A percentile compares a stretch with the other conserved stretches of the same genome.
These are phyloP conservation scores for Tuber melanosporum DNA, from an alignment of 495 filamentous ascomycete genomes.

Conservation along the genomic window DNA sequence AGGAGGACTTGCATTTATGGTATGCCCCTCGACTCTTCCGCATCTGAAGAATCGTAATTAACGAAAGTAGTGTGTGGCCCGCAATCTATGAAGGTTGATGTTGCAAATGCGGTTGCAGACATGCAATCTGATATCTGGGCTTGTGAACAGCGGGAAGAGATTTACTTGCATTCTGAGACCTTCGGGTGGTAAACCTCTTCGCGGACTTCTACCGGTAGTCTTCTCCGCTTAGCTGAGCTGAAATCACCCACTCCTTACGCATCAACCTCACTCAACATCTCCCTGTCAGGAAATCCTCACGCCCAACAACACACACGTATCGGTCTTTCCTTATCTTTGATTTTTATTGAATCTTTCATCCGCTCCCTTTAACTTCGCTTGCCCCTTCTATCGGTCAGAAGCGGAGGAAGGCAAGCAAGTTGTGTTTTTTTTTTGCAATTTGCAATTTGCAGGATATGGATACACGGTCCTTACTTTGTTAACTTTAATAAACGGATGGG, in stretches of 20 bases:
- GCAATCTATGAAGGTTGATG: slow-evolving; percentile 76
- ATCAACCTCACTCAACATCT: neutral
- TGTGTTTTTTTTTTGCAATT: neutral
- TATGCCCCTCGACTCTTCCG: neutral
- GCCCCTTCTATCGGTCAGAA: neutral
- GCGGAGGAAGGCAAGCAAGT: neutral
- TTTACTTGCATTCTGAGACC: slow-evolving; percentile 87
- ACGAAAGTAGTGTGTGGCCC: slow-evolving; percentile 63
- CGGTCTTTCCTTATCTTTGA: neutral
- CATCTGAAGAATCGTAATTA: neutral
- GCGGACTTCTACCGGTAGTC: neutral
- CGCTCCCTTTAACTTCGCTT: neutral
- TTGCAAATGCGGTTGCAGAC: slow-evolving; percentile 72
- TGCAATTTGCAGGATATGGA: neutral
- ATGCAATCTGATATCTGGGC: slow-evolving; percentile 77
- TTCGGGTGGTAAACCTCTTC: slow-evolving; percentile 38
- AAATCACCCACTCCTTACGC: neutral
- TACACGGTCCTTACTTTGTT: neutral
- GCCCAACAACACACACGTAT: neutral
- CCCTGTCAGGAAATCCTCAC: neutral
- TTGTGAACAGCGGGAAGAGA: slow-evolving; percentile 71
- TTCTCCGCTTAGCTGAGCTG: neutral
- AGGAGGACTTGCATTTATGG: slow-evolving; percentile 80
- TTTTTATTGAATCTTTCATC: slow-evolving; percentile 9
- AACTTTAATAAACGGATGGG: slow-evolving; percentile 1